These are phyloP conservation scores for Wickerhamomyces strasburgensis DNA, from an alignment of 805 yeast genomes.

Conservation along the genomic window DNA sequence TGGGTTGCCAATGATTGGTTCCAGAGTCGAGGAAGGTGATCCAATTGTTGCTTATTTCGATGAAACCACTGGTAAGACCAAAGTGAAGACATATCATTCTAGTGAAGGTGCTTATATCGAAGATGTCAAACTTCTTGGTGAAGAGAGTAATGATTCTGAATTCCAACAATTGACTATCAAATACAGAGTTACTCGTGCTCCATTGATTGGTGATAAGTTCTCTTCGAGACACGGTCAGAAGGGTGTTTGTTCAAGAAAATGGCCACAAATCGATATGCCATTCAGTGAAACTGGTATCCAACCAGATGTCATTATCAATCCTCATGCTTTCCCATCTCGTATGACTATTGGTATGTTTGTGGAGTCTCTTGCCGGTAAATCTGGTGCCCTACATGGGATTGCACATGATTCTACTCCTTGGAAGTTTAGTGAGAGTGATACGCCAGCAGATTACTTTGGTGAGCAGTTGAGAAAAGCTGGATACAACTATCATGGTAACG, in stretches of 20 bases:
- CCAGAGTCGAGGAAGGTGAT: conserved; percentile 88
- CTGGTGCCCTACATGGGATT: conserved; percentile 96
- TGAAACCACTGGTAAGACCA: conserved; percentile 86
- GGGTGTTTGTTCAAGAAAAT: conserved; percentile 97
- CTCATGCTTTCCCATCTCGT: conserved; percentile 99
- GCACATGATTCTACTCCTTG: conserved; percentile 98
- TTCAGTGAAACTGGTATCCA: conserved; percentile 94
- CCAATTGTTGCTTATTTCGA: conserved; percentile 92
- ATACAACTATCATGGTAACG: conserved; percentile 96
- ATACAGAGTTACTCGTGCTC: conserved; percentile 85
- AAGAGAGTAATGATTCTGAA: conserved; percentile 68
- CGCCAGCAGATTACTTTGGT: conserved; percentile 97
- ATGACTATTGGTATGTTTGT: conserved; percentile 99
- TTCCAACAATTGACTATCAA: conserved; percentile 83
- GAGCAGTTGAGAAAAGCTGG: conserved; percentile 86
- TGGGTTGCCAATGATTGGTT: conserved; percentile 89
- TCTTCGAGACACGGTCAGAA: conserved; percentile 98
- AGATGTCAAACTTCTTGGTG: conserved; percentile 89
- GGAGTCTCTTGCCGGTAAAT: conserved; percentile 96
- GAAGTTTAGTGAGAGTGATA: conserved; percentile 84
- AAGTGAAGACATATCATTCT: conserved; percentile 88
- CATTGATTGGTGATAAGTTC: conserved; percentile 95
- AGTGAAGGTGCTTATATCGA: conserved; percentile 93
- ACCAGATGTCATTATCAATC: conserved; percentile 96
- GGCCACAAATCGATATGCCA: conserved; percentile 98